Conservation (phyloP, 2,329 filamentous ascomycete genomes). For the Penicillium verrucosum region DNA sequence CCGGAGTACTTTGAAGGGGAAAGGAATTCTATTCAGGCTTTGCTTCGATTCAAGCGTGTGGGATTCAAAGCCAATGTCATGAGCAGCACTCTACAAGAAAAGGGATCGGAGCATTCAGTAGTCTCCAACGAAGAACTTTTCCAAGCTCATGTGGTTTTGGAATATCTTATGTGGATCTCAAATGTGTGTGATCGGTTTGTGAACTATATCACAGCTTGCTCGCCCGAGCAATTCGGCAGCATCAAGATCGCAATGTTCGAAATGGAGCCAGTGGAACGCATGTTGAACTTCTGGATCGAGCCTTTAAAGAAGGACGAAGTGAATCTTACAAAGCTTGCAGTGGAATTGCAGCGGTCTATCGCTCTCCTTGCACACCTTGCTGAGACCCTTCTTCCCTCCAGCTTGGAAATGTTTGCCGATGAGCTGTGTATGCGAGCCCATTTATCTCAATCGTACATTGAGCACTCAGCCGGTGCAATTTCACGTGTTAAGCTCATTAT, state of each 20-base stretch:
- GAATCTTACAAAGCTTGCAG: slow-evolving; percentile 76
- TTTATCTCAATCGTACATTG: slow-evolving; percentile 76
- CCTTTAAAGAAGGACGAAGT: slow-evolving; percentile 78
- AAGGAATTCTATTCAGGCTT: slow-evolving; percentile 79
- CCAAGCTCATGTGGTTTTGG: slow-evolving; percentile 73
- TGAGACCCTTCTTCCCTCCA: slow-evolving; percentile 70
- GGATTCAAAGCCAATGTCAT: slow-evolving; percentile 83
- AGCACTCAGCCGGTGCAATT: slow-evolving; percentile 69
- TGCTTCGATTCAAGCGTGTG: slow-evolving; percentile 83
- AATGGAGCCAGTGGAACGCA: slow-evolving; percentile 85
- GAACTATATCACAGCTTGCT: slow-evolving; percentile 74
- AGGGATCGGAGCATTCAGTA: slow-evolving; percentile 65
- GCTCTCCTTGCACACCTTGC: slow-evolving; percentile 83
- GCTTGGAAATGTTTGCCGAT: slow-evolving; percentile 71
- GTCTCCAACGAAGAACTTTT: slow-evolving; percentile 72
- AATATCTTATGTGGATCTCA: slow-evolving; percentile 80
- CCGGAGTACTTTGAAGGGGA: slow-evolving; percentile 79
- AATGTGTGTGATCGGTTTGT: slow-evolving; percentile 81
- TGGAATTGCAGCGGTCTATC: slow-evolving; percentile 77
- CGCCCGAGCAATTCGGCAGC: slow-evolving; percentile 70
- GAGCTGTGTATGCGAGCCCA: slow-evolving; percentile 73
- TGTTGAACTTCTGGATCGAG: slow-evolving; percentile 85
- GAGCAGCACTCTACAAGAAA: slow-evolving; percentile 74
- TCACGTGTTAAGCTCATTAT: slow-evolving; percentile 63
- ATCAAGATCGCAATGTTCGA: slow-evolving; percentile 82